Conservation (phyloP, 768 basidiomycete species). For the Boletus pseudo-olivaceus region DNA sequence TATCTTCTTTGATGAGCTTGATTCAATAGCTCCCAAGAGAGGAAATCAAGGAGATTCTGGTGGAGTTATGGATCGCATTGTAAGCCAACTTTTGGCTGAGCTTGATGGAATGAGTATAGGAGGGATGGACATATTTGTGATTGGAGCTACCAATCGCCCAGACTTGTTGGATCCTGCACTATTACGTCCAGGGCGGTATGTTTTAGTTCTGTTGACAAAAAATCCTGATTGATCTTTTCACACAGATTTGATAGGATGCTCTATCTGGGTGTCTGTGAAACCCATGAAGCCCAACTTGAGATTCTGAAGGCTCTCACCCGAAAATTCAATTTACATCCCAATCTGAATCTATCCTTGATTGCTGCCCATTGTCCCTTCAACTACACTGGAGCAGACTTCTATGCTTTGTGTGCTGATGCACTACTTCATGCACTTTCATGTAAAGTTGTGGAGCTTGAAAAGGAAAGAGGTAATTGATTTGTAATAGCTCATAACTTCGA, state of each 20-base stretch:
- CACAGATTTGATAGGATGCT: slow-evolving; percentile 92
- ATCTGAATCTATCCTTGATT: slow-evolving; percentile 57
- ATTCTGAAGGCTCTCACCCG: slow-evolving; percentile 89
- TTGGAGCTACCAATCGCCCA: slow-evolving; percentile 94
- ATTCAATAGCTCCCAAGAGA: slow-evolving; percentile 91
- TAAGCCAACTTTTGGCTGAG: slow-evolving; percentile 91
- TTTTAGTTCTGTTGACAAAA: neutral
- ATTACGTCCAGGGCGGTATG: slow-evolving; percentile 81
- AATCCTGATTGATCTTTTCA: neutral
- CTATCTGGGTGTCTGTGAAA: slow-evolving; percentile 89
- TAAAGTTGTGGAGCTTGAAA: slow-evolving; percentile 77
- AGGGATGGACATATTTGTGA: slow-evolving; percentile 80
- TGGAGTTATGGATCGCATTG: slow-evolving; percentile 97
- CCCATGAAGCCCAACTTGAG: slow-evolving; percentile 77
- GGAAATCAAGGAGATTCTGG: slow-evolving; percentile 96
- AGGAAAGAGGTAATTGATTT: slow-evolving; percentile 53
- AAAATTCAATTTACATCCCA: slow-evolving; percentile 80
- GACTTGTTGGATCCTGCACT: slow-evolving; percentile 89
- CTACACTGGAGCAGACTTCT: slow-evolving; percentile 97
- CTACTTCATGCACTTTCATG: slow-evolving; percentile 93
- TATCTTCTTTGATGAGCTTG: slow-evolving; percentile 95
- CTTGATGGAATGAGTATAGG: slow-evolving; percentile 83
- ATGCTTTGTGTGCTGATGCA: slow-evolving; percentile 95
- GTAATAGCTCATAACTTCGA: neutral
- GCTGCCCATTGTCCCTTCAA: slow-evolving; percentile 84